Evolutionary conservation across 768 basidiomycete genomes (phyloP).

Genomic region (Tricholoma matsutake): DNA sequence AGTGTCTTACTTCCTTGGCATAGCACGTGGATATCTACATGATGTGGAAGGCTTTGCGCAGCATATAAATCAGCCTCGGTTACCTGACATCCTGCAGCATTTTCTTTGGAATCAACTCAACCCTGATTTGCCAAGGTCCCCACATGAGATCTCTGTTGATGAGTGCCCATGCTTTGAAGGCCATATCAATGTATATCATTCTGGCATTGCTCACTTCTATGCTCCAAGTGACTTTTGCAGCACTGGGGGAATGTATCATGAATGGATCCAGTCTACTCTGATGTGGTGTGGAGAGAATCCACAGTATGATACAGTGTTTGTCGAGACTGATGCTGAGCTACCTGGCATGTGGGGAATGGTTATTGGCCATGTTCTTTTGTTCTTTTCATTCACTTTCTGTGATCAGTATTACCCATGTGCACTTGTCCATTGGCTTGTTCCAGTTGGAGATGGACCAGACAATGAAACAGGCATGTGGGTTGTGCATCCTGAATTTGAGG

Average conservation of each 20-base stretch:
- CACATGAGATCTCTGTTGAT: constrained; percentile 11
- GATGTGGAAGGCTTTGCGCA: constrained; percentile 4
- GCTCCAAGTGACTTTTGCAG: constrained; percentile 36
- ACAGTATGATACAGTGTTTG: constrained; percentile 19
- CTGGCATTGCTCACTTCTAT: constrained; percentile 28
- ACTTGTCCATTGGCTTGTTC: background rate
- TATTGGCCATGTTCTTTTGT: background rate
- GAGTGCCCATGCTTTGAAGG: constrained; percentile 15
- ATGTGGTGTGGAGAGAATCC: constrained; percentile 25
- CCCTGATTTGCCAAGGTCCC: constrained; percentile 7
- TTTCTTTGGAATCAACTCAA: constrained; percentile 15
- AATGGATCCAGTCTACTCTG: constrained; percentile 26
- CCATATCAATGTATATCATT: constrained; percentile 22
- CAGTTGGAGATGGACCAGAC: background rate
- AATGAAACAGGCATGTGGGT: background rate
- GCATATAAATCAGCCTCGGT: constrained; percentile 8
- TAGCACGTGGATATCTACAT: constrained; percentile 6
- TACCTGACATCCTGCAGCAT: constrained; percentile 11
- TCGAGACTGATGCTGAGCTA: background rate
- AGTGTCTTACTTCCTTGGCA: background rate
- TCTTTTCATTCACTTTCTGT: background rate
- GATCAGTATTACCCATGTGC: background rate
- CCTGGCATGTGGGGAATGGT: background rate
- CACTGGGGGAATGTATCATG: constrained; percentile 1
- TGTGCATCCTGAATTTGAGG: background rate